Evolutionary conservation across 495 filamentous ascomycete species (phyloP), one percentile per base, ranked within the genome.

Genomic region (Evernia prunastri): DNA sequence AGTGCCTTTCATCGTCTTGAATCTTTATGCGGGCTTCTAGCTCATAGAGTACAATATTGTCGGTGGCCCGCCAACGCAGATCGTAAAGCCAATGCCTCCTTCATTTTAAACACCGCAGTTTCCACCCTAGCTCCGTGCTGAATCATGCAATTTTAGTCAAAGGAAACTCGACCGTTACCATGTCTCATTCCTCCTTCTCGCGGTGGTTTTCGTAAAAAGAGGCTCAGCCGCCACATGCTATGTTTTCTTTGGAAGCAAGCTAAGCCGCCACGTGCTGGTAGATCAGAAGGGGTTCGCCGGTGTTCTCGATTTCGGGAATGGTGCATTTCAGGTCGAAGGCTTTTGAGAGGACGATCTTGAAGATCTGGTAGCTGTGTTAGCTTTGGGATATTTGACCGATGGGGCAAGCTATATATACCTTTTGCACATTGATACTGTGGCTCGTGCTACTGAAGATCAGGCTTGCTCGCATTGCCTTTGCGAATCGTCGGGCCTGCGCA

Each of bases 341-440:
- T 77, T 98, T 98, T 63, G 93, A 93, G 37, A 98, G 83, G 61
- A 98, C 94, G 70, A 98, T 98, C 75, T 98, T 98, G 84, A 98
- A 98, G 72, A 98, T 98, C 94, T 98, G 64, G 18, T 31, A 33
- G 42, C 51, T 54, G 35, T 39, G 67, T 78, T 42, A 79, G 70
- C 59, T 58, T 12, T 0, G 4, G 17, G 23, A 20, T 70, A 54
- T 31, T 27, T 13, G 54, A 69, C 43, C 40, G 23, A 17, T 59
- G 7, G 17, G 1, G 58, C 23, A 13, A 33, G 12, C 23, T 9
- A n/a, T n/a, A 0, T 33, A 45, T 71, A 96, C 94, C 89, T 98
- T 98, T 74, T 98, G 94, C 37, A 98, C 94, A 69, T 98, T 98
- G 80, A 98, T 98, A 74, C 91, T 96, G 75, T 98, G 94, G 74